Base-by-base conservation (phyloP, 208 protist genomes). In the Wallacemonas sp. region DNA sequence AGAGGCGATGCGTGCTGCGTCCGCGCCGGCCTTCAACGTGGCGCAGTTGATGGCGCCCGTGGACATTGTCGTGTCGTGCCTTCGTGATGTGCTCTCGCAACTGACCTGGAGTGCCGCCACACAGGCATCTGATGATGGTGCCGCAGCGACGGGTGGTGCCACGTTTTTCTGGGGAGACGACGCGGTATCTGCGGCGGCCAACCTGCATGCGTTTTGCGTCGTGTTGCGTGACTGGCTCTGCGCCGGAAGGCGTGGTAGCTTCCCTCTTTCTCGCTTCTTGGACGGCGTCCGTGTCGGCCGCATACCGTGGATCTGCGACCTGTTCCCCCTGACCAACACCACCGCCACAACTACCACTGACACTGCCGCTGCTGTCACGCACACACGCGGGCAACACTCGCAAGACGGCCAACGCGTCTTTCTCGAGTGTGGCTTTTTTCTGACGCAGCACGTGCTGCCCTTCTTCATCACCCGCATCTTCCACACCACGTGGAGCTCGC, bases 391-490 rank as follows among this genome's bases (percentile, higher is more conserved):
- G 8, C 24, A n/a, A 19, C 24, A 11, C 16, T 56, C 48, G 9
- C 48, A 33, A n/a, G n/a, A 27, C 6, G 26, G 87, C 69, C 88
- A 94, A 76, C 77, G 81, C 3, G 60, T 87, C 5, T 90, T 68
- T 52, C 48, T 88, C n/a, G 76, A 94, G 70, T 70, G 90, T 23
- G 39, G 80, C 6, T 78, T 81, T 48, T 92, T 94, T 34, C 55
- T 94, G 6, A 76, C 70, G 44, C 83, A 94, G 65, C 74, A 85
- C 44, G 41, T 92, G 17, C n/a, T 94, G 1, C 85, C 85, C 0
- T 87, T 83, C 61, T 33, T 81, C 2, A 3, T 94, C 33, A 67
- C 80, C 0, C 34, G 69, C 12, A 62, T 78, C 17, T 92, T 94
- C 62, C 71, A 83, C 21, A 76, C 92, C 29, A 88, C 80, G 64